Percentiles rank a stretch among this genome's conserved stretches.
These are phyloP conservation scores for Geosmithia flava DNA, from an alignment of 2,329 filamentous ascomycete species.

Conservation along the genomic window DNA sequence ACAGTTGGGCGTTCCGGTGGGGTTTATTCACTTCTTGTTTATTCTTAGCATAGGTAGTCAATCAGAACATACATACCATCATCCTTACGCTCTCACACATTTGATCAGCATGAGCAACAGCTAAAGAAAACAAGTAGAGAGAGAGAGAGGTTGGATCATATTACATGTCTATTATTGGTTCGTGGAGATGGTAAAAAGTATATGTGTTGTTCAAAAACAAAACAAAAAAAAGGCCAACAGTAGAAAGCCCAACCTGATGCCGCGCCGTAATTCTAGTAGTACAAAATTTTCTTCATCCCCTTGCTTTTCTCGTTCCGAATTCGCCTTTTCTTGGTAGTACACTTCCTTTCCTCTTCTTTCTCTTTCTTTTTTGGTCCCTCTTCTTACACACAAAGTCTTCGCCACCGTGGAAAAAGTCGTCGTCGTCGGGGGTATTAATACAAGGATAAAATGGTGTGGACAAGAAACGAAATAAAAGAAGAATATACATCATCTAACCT, in stretches of 20 bases:
- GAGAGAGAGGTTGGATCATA: background rate
- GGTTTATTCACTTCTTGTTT: background rate
- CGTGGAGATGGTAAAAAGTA: background rate
- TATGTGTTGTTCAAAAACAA: background rate
- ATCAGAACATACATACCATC: background rate
- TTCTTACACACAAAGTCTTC: background rate
- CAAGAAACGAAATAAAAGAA: background rate
- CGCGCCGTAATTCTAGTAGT: background rate
- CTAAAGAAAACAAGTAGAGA: no score
- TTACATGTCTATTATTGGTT: background rate
- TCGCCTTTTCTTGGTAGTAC: background rate
- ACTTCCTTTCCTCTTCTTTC: background rate
- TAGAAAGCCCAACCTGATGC: constrained; percentile 1
- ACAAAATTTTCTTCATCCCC: background rate
- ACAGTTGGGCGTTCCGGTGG: background rate
- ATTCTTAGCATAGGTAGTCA: background rate
- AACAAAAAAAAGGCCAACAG: background rate
- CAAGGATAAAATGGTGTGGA: background rate
- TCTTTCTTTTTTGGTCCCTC: background rate
- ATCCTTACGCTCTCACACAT: background rate
- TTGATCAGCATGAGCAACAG: no score
- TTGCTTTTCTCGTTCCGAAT: background rate
- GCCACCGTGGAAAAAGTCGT: background rate
- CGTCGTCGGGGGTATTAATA: background rate
- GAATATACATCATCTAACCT: background rate